Base-by-base conservation (phyloP, 2,329 filamentous ascomycete species). In the Helicocarpus griseus region DNA sequence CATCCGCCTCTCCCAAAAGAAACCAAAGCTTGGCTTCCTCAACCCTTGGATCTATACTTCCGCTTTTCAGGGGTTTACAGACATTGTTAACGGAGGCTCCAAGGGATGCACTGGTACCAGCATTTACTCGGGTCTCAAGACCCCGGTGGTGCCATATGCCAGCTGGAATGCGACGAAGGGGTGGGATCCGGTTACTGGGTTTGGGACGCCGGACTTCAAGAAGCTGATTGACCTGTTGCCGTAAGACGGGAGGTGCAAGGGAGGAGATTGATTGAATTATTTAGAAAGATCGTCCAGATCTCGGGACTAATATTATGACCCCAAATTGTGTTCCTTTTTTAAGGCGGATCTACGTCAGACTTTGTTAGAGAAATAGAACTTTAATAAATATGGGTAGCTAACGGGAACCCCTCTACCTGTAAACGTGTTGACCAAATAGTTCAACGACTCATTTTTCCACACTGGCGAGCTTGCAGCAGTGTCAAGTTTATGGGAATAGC, bases 1-100 rank as follows among this genome's bases (percentile, higher is more conserved):
- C 53, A 76, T 78, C 21, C 73, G 82, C 29, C 65, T 85, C 45
- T 69, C 75, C 14, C 68, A 70, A n/a, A 78, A 78, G 1, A 75
- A 75, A 61, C 63, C 74, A 5, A 60, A 70, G 0, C 65, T 84
- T 58, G 80, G 81, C 1, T 83, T 82, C 59, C 63, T 84, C 24
- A 83, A 83, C 62, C 80, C 80, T 1, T 81, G 77, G 76, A 65
- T 84, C 14, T 83, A 83, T 58, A 65, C 64, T 22, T 55, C 69
- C 35, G 72, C 69, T 19, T 45, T 31, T 2, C 64, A 65, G 53
- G 57, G 63, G 2, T 63, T 78, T 45, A 77, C 68, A 2, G 76
- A 78, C 57, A 77, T 78, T 49, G 66, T 72, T 11, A 58, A 69
- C 28, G 76, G 74, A 26, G 69, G 70, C 7, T 76, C 73, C 2